These are phyloP conservation scores for Pisolithus albus DNA, from an alignment of 768 basidiomycete species.

Conservation along the genomic window DNA sequence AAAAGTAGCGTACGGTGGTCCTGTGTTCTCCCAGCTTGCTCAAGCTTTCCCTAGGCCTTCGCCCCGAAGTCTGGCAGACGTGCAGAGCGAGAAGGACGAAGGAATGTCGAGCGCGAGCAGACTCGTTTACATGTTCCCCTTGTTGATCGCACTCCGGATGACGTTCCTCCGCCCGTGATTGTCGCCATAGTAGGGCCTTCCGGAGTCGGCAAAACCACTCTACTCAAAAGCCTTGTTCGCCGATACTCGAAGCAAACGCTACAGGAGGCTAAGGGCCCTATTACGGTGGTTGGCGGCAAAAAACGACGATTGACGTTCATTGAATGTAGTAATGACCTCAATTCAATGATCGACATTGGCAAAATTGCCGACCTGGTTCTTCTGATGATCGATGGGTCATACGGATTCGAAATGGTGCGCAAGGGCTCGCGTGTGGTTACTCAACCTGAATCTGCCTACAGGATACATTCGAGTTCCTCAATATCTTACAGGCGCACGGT, in stretches of 20 bases:
- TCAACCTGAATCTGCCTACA: constrained; percentile 24
- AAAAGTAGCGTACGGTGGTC: constrained; percentile 48
- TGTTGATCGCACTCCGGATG: constrained; percentile 89
- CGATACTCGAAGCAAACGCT: constrained; percentile 92
- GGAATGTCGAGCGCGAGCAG: constrained; percentile 91
- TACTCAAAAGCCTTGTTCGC: constrained; percentile 85
- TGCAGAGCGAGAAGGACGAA: constrained; percentile 82
- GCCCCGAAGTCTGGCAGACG: constrained; percentile 85
- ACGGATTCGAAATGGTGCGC: constrained; percentile 96
- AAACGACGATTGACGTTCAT: constrained; percentile 90
- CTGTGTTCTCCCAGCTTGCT: neutral
- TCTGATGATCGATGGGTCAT: constrained; percentile 96
- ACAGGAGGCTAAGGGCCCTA: constrained; percentile 83
- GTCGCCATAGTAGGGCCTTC: constrained; percentile 94
- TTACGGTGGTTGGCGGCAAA: constrained; percentile 93
- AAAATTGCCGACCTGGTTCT: constrained; percentile 95
- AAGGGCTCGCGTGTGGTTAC: neutral
- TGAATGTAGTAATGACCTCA: constrained; percentile 96
- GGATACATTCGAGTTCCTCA: constrained; percentile 99
- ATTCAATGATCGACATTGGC: constrained; percentile 97
- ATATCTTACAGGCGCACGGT: constrained; percentile 93
- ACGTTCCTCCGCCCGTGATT: constrained; percentile 87
- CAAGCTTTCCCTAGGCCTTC: constrained; percentile 58
- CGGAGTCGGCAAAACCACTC: constrained; percentile 93
- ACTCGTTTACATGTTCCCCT: constrained; percentile 93